phyloP scores from a whole-genome alignment of 2,329 filamentous ascomycete species.

The Penicillium sclerotiorum region DNA sequence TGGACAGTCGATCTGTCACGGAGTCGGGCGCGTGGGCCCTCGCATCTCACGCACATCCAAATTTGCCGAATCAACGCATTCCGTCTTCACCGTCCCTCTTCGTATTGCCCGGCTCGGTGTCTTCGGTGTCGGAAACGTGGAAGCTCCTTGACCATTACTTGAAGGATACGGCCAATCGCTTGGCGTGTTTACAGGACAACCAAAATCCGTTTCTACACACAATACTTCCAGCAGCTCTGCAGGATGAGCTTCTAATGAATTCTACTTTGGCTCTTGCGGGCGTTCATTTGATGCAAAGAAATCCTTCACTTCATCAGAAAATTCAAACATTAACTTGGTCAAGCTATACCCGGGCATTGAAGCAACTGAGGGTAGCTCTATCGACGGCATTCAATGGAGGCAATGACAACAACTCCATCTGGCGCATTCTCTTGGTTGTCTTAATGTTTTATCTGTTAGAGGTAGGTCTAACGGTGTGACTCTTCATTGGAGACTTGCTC shows the following conservation, averaged over 20 bases:
- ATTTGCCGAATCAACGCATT: constrained; percentile 9
- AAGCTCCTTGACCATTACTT: constrained; percentile 19
- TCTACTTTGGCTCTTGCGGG: constrained; percentile 16
- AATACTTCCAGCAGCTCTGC: constrained; percentile 15
- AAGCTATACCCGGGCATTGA: constrained; percentile 16
- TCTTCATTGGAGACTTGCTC: not conserved
- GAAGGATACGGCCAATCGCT: constrained; percentile 21
- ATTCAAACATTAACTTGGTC: constrained; percentile 16
- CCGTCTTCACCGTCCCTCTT: constrained; percentile 9
- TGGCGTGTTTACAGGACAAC: constrained; percentile 18
- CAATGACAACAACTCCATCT: constrained; percentile 8
- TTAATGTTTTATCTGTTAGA: constrained; percentile 20
- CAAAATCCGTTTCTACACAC: constrained; percentile 21
- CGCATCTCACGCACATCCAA: constrained; percentile 4
- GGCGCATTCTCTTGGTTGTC: constrained; percentile 14
- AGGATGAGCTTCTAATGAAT: constrained; percentile 20
- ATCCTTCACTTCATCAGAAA: constrained; percentile 6
- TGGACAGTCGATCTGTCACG: not conserved
- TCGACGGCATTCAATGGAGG: constrained; percentile 1
- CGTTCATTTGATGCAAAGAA: constrained; percentile 16
- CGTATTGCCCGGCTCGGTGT: constrained; percentile 8
- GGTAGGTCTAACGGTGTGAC: not conserved
- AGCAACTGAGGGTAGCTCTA: constrained; percentile 13
- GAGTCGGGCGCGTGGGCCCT: constrained; percentile 13
- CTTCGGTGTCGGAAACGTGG: constrained; percentile 12